Base-by-base conservation (phyloP, 2,329 filamentous ascomycete species). In the Penicillium sp. region DNA sequence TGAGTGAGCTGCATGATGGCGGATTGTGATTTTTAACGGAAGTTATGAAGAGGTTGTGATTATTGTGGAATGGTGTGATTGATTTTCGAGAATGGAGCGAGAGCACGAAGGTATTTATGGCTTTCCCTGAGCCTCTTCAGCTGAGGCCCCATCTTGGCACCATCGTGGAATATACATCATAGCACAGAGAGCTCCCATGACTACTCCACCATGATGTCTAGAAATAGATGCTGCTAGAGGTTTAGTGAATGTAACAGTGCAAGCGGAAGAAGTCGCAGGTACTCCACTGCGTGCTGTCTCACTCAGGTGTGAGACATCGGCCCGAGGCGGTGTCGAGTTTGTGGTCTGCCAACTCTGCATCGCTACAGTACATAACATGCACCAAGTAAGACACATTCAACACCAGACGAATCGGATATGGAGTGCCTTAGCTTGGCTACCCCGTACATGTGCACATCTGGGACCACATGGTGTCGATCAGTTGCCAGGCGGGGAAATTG, bases 1-100 rank as follows among this genome's bases (percentile, higher is more conserved):
- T 68, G 67, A 57, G 74, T 71, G 70, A 78, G 65, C 63, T 78
- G 74, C 76, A 79, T 79, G 33, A 45, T 76, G 60, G 56, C 49
- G 56, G 64, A 59, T 45, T 38, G 2, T 49, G 7, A 10, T 29
- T 29, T 2, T 29, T 29, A 26, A 18, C 49, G n/a, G n/a, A 29
- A 26, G 4, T 6, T 46, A 28, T 15, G 29, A 21, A 21, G 23
- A 16, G 18, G 6, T 7, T 42, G 16, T 23, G 46, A n/a, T 29
- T 34, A 18, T n/a, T 26, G 28, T 29, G 18, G 15, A 24, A n/a
- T 26, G 13, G 24, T 50, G 46, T 21, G 9, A 36, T 21, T 52
- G 38, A 36, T 49, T 42, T 42, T 21, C 23, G 29, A 46, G 41
- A 5, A 38, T 21, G 13, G 24, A 18, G 13, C 24, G 42, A 16